These are phyloP conservation scores for Sindora glabra DNA, from an alignment of 306 rosid species.

Conservation along the genomic window DNA sequence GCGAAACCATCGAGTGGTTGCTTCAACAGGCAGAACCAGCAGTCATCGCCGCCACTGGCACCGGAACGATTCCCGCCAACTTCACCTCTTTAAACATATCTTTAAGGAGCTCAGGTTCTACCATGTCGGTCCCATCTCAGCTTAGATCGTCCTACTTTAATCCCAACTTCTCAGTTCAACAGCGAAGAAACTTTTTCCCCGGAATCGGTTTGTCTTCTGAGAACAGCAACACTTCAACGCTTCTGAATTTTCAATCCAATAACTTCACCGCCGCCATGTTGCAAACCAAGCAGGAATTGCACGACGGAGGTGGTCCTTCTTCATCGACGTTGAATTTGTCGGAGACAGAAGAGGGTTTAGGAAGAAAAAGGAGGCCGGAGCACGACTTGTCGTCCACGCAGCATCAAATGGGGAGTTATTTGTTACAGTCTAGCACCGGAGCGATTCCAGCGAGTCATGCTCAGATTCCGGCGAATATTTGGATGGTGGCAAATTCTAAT, in stretches of 20 bases:
- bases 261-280: conserved; percentile 28
- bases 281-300: conserved; percentile 68
- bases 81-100: conserved; percentile 80
- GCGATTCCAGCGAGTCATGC: conserved; percentile 56
- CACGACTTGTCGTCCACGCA: conserved; percentile 46
- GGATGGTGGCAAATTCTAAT: conserved; percentile 79
- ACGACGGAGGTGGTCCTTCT: conserved; percentile 27
- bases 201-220: conserved; percentile 45
- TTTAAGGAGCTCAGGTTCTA: conserved; percentile 76
- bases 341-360: conserved; percentile 51
- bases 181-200: conserved; percentile 46
- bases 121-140: conserved; percentile 79
- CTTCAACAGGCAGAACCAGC: conserved; percentile 88
- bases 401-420: conserved; percentile 61
- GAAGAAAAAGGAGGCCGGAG: conserved; percentile 55
- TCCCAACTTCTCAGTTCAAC: conserved; percentile 54
- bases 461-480: conserved; percentile 70
- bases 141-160: conserved; percentile 70
- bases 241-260: conserved; percentile 61
- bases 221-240: conserved; percentile 31
- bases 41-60: conserved; percentile 86
- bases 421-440: conserved; percentile 57
- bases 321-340: conserved; percentile 50
- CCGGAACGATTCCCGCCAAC: conserved; percentile 91
- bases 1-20: conserved; percentile 79